Base-by-base conservation (phyloP, 164 flowering plant species). In the Vitis amurensis region DNA sequence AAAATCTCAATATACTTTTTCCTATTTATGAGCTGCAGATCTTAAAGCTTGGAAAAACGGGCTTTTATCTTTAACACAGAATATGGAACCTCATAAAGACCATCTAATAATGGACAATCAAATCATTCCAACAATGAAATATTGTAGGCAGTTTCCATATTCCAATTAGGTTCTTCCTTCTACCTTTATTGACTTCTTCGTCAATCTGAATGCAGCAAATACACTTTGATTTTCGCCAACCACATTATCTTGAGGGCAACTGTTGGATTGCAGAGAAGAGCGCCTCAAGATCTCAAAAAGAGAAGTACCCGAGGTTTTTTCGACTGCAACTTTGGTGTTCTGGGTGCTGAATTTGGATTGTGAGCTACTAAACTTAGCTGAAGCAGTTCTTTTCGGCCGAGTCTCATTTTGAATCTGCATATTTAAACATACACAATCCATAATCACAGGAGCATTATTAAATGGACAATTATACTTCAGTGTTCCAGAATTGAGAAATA, bases 171-270 rank as follows among this genome's bases (percentile, higher is more conserved):
- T 73, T 76, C 83, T 77, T 49, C 83, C 79, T 65, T 84, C 79
- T 5, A 81, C 53, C 77, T 85, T 86, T 44, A 77, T 58, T 0
- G 81, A 57, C 57, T 75, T 85, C 81, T 82, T 91, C 8, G 76
- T 77, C 68, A 85, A 73, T 71, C 84, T 91, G 64, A 92, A 91
- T 53, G 98, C 82, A 64, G 91, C 83, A 75, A 89, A 87, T n/a
- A 85, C 71, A 19, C 88, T 73, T 73, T 88, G 84, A 51, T 83
- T 68, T 53, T 80, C 79, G 55, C 70, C 77, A 64, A 73, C 70
- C 59, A 44, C 52, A 29, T 44, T 64, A 29, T 75, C 80, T 50
- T 49, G 53, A 19, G 50, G 50, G 71, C 61, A 50, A 6, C 17
- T 71, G 55, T 79, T 74, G 6, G 83, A 69, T 55, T 80, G 70